Percentiles rank a stretch among this genome's conserved stretches.
Conservation (phyloP, 148 eudicot species). For the Fallopia convolvulus region DNA sequence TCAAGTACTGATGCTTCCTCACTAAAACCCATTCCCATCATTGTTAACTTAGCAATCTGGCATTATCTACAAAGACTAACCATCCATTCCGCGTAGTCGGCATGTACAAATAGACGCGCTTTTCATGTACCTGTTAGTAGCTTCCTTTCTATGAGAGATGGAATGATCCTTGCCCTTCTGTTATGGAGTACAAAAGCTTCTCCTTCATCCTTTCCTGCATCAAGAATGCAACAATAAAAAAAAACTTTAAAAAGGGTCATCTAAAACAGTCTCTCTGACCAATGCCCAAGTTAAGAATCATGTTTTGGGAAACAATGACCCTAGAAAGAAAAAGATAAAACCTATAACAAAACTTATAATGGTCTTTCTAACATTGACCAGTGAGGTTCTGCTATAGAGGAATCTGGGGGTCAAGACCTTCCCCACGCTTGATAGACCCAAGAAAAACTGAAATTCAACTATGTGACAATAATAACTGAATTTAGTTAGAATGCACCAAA, state of each 20-base stretch:
- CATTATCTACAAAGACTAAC: not conserved
- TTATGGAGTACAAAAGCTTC: conserved; percentile 78
- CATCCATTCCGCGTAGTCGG: conserved; percentile 9
- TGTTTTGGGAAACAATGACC: no score
- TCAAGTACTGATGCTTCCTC: not conserved
- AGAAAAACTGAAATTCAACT: no score
- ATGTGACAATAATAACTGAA: no score
- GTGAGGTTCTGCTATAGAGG: no score
- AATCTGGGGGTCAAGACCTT: no score
- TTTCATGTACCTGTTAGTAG: conserved; percentile 15
- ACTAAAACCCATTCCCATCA: not conserved
- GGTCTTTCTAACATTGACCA: no score
- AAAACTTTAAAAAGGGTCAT: not conserved
- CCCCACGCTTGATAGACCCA: no score
- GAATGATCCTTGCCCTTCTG: conserved; percentile 95
- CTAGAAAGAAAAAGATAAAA: no score
- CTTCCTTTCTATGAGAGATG: conserved; percentile 55
- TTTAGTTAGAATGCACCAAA: no score
- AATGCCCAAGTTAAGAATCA: no score
- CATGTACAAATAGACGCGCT: conserved; percentile 16
- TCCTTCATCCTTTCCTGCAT: conserved; percentile 81
- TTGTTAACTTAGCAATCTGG: not conserved
- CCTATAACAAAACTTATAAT: no score
- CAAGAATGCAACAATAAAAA: not conserved
- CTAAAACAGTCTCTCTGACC: not conserved